These are phyloP conservation scores for Heterococcus sp. DNA, from an alignment of 108 stramenopile species.

Conservation along the genomic window DNA sequence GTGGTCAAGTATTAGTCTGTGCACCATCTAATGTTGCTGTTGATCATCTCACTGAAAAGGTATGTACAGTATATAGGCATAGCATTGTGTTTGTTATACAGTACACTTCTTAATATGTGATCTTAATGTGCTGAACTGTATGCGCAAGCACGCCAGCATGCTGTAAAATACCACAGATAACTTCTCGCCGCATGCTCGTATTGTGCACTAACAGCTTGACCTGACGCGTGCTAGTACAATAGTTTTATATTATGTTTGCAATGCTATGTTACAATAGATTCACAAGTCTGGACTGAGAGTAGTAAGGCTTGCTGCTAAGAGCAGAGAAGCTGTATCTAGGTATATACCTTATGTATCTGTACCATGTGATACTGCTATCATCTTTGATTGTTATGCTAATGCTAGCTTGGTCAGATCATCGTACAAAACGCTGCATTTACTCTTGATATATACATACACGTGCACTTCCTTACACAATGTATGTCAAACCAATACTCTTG, in stretches of 20 bases:
- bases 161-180: too few species aligned
- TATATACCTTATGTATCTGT: constrained; percentile 1
- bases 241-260: too few species aligned
- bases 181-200: too few species aligned
- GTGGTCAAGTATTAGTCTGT: constrained; percentile 85
- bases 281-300: constrained; percentile 91
- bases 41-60: constrained; percentile 95
- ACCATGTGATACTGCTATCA: neutral
- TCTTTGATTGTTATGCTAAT: neutral
- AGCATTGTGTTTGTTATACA: too few species aligned
- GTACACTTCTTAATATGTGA: too few species aligned
- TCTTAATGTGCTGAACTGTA: too few species aligned
- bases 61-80: too few species aligned
- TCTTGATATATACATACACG: neutral
- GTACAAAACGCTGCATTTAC: too few species aligned
- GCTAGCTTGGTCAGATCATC: neutral
- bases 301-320: constrained; percentile 85
- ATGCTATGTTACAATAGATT: too few species aligned
- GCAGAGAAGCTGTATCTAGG: constrained; percentile 77
- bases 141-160: too few species aligned
- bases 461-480: neutral
- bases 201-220: too few species aligned
- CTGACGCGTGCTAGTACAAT: too few species aligned
- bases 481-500: neutral
- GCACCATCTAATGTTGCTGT: constrained; percentile 97